Evolutionary conservation across 2,329 filamentous ascomycete genomes (phyloP).

Genomic region (Emergomyces orientalis): DNA sequence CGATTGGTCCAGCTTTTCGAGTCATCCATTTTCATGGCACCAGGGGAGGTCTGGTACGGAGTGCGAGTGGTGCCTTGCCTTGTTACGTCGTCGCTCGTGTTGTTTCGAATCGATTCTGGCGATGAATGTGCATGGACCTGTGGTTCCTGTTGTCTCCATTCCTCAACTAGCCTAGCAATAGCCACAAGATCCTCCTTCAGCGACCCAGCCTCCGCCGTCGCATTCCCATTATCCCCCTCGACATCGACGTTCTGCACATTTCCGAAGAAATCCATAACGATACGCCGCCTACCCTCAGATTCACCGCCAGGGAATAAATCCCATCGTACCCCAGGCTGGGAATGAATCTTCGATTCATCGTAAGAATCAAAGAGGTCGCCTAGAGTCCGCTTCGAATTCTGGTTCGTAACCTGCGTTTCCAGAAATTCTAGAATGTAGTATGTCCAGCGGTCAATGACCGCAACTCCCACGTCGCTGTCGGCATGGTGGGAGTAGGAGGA

Average conservation of each 20-base stretch:
- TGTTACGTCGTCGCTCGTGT: neutral
- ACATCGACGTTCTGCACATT: constrained; percentile 97
- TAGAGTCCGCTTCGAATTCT: constrained; percentile 77
- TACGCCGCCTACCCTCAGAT: constrained; percentile 61
- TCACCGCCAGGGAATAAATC: constrained; percentile 88
- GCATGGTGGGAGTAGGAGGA: constrained; percentile 96
- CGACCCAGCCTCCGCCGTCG: constrained; percentile 43
- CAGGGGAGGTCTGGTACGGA: constrained; percentile 7
- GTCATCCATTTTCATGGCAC: constrained; percentile 18
- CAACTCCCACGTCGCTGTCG: constrained; percentile 94
- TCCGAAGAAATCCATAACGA: constrained; percentile 95
- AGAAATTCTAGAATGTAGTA: constrained; percentile 98
- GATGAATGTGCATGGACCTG: neutral
- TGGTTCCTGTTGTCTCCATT: constrained; percentile 34
- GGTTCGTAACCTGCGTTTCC: constrained; percentile 77
- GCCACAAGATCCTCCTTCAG: constrained; percentile 63
- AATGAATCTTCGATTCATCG: constrained; percentile 89
- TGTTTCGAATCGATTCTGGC: constrained; percentile 17
- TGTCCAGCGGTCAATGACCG: constrained; percentile 96
- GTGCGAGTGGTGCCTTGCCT: neutral
- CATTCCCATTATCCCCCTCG: constrained; percentile 47
- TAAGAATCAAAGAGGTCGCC: constrained; percentile 96
- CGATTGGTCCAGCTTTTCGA: constrained; percentile 20
- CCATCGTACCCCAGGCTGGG: constrained; percentile 81
- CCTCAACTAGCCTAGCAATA: constrained; percentile 54